Conservation (phyloP, 2,329 filamentous ascomycete species). For the Talaromyces rugulosus region DNA sequence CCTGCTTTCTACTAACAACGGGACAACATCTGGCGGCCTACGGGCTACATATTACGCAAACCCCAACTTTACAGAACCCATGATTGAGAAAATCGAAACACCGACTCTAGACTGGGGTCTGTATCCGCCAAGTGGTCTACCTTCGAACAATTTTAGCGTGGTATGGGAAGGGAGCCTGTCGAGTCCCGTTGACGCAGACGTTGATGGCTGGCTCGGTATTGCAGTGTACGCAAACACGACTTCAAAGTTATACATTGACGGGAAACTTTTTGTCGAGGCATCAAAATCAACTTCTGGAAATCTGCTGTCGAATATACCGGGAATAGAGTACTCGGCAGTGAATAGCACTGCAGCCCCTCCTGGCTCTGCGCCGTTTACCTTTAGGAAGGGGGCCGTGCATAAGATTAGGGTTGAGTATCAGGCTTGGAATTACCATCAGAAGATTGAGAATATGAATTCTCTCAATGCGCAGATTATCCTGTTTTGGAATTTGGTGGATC, state of each 20-base stretch:
- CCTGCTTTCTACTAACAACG: constrained; percentile 32
- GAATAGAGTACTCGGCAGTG: not conserved
- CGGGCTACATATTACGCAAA: constrained; percentile 40
- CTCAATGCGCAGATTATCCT: constrained; percentile 41
- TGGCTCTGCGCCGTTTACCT: not conserved
- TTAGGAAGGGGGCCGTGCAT: constrained; percentile 17
- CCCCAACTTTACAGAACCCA: not conserved
- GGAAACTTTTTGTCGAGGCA: constrained; percentile 4
- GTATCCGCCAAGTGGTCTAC: constrained; percentile 1
- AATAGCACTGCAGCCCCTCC: not conserved
- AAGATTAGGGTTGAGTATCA: constrained; percentile 41
- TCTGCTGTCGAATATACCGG: not conserved
- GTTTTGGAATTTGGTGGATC: constrained; percentile 46
- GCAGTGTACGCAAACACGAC: constrained; percentile 40
- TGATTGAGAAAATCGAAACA: not conserved
- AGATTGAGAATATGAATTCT: constrained; percentile 33
- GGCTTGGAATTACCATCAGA: constrained; percentile 37
- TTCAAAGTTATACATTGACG: constrained; percentile 16
- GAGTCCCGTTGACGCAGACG: constrained; percentile 34
- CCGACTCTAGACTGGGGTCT: not conserved
- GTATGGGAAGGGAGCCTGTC: constrained; percentile 40
- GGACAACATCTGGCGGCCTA: constrained; percentile 35
- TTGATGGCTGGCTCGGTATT: constrained; percentile 43
- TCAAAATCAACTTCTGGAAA: not conserved
- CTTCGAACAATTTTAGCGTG: constrained; percentile 45